Evolutionary conservation across 345 rosid genomes (phyloP).

Genomic region (Lumnitzera littorea): DNA sequence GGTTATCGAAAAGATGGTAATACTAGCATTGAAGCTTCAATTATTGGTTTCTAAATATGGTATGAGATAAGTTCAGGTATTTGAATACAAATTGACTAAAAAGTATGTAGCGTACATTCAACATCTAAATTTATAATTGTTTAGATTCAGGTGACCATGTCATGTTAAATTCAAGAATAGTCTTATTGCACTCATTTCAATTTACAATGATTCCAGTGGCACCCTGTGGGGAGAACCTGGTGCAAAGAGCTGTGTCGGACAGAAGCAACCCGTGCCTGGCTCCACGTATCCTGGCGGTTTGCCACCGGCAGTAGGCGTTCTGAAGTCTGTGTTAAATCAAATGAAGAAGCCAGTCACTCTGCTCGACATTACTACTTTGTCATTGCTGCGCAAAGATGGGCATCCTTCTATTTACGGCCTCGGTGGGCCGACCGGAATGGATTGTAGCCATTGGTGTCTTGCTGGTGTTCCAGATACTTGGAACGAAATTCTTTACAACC

Average conservation of each 20-base stretch:
- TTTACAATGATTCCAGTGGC: slow-evolving; percentile 34
- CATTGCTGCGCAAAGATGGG: slow-evolving; percentile 76
- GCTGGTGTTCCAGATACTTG: slow-evolving; percentile 91
- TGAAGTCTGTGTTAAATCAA: slow-evolving; percentile 41
- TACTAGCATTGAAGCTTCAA: too few species aligned
- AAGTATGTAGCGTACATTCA: too few species aligned
- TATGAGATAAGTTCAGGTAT: too few species aligned
- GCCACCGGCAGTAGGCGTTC: slow-evolving; percentile 44
- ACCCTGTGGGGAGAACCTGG: slow-evolving; percentile 46
- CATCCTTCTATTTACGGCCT: slow-evolving; percentile 82
- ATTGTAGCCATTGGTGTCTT: slow-evolving; percentile 96
- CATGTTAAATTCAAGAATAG: background rate
- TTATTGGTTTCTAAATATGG: too few species aligned
- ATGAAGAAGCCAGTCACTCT: slow-evolving; percentile 43
- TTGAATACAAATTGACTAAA: too few species aligned
- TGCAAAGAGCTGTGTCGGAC: slow-evolving; percentile 51
- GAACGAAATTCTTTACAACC: slow-evolving; percentile 73
- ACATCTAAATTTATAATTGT: too few species aligned
- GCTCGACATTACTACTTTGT: slow-evolving; percentile 64
- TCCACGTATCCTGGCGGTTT: slow-evolving; percentile 56
- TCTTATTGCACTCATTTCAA: background rate
- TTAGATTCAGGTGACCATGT: too few species aligned
- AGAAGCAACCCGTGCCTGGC: slow-evolving; percentile 53
- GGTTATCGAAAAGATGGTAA: too few species aligned
- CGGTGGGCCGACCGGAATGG: slow-evolving; percentile 32